Base-by-base conservation (phyloP, 371 early-diverging fungal genomes). In the Syncephalis plumigaleata region DNA sequence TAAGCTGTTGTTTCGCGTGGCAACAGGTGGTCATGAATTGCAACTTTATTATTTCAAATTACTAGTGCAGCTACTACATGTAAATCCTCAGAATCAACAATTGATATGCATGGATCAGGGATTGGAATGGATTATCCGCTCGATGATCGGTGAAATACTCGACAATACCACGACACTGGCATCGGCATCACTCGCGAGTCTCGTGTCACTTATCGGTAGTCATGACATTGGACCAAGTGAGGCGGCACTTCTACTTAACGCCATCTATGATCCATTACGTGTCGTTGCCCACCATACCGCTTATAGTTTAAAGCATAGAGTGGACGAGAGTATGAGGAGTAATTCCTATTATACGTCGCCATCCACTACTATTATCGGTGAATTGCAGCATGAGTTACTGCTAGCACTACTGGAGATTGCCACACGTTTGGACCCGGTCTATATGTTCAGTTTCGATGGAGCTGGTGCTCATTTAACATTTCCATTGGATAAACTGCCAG, bases 301-400 rank as follows among this genome's bases (percentile, higher is more conserved):
- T 44, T 36, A n/a, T 44, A 7, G 50, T n/a, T n/a, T n/a, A n/a
- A n/a, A n/a, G n/a, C n/a, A n/a, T n/a, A n/a, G n/a, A n/a, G n/a
- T n/a, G n/a, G n/a, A n/a, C n/a, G n/a, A n/a, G n/a, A n/a, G n/a
- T n/a, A n/a, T n/a, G n/a, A n/a, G n/a, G n/a, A n/a, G n/a, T n/a
- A n/a, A n/a, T n/a, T n/a, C n/a, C n/a, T n/a, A n/a, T n/a, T n/a
- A n/a, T n/a, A n/a, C n/a, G n/a, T n/a, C n/a, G n/a, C n/a, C n/a
- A n/a, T n/a, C 17, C 15, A 45, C 23, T 9, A 55, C 51, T 42
- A 42, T 60, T 20, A 60, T 63, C 9, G 56, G 54, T 8, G 64
- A 63, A 42, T 56, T 63, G 50, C 61, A 63, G 40, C 58, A 54
- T 20, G 61, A 63, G 44, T 60, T 63, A 61, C 58, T 63, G 56